phyloP scores from a whole-genome alignment of 306 rosid genomes.

The Glycine latifolia region DNA sequence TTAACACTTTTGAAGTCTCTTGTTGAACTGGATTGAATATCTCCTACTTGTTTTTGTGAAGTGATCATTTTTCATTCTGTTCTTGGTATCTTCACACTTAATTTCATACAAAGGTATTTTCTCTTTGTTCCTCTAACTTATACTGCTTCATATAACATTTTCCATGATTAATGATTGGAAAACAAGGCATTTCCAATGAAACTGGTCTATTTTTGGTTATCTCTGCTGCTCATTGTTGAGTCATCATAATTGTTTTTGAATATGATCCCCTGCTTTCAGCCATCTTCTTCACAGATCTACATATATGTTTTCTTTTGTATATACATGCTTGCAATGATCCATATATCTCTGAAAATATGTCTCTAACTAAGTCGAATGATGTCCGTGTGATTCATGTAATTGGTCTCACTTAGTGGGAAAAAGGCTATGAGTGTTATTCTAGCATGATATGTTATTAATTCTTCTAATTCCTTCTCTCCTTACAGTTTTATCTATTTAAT shows the following conservation, averaged over 20 bases:
- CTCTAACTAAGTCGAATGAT: background rate
- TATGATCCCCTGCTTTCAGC: background rate
- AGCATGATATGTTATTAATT: background rate
- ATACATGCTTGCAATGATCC: background rate
- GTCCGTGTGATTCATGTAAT: background rate
- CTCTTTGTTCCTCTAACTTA: background rate
- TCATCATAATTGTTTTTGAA: slow-evolving; percentile 24
- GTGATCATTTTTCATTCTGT: slow-evolving; percentile 16
- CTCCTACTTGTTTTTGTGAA: slow-evolving; percentile 5
- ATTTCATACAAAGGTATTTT: slow-evolving; percentile 32
- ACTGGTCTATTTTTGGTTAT: slow-evolving; percentile 3
- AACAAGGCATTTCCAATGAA: background rate
- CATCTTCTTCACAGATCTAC: slow-evolving; percentile 33
- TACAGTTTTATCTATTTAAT: background rate
- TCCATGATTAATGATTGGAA: background rate
- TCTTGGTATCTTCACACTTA: slow-evolving; percentile 26
- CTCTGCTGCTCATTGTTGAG: slow-evolving; percentile 5
- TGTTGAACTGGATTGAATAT: slow-evolving; percentile 5
- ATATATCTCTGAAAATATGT: background rate
- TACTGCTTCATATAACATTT: background rate
- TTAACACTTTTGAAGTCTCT: slow-evolving; percentile 7
- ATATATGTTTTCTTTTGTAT: background rate
- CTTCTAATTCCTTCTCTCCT: background rate
- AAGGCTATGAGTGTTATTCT: background rate
- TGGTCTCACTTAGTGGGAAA: background rate